Conservation (phyloP, 148 eudicot genomes). For the Mesembryanthemum crystallinum region DNA sequence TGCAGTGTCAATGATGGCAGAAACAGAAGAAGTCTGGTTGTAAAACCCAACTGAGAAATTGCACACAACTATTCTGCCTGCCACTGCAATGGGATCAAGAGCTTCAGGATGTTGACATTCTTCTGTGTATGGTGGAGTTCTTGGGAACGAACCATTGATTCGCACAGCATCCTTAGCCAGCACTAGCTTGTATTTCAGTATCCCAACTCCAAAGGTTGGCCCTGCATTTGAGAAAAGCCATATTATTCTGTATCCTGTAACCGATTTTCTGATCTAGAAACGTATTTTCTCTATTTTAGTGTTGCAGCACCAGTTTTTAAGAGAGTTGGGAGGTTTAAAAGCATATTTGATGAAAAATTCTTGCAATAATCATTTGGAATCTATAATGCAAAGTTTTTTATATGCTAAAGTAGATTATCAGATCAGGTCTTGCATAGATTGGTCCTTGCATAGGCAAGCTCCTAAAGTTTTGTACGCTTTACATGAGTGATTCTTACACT, state of each 20-base stretch:
- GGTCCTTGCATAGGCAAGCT: too few relatives aligned
- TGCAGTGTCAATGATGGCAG: slow-evolving; percentile 63
- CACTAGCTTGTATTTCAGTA: slow-evolving; percentile 64
- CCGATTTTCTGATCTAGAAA: too few relatives aligned
- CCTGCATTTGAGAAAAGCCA: slow-evolving; percentile 33
- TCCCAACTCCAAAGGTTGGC: slow-evolving; percentile 55
- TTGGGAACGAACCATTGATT: slow-evolving; percentile 57
- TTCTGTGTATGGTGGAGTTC: slow-evolving; percentile 55
- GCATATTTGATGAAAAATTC: too few relatives aligned
- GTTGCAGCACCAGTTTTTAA: too few relatives aligned
- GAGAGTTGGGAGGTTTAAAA: too few relatives aligned
- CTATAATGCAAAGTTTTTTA: not conserved
- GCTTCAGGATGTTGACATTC: slow-evolving; percentile 91
- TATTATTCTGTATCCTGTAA: not conserved
- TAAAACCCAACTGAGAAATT: slow-evolving; percentile 76
- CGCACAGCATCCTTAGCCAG: slow-evolving; percentile 75
- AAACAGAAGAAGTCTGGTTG: slow-evolving; percentile 67
- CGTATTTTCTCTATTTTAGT: too few relatives aligned
- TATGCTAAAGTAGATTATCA: too few relatives aligned
- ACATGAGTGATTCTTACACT: too few relatives aligned
- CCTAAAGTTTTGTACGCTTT: not conserved
- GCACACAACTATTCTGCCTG: slow-evolving; percentile 77
- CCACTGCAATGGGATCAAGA: slow-evolving; percentile 52
- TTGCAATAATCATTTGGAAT: too few relatives aligned
- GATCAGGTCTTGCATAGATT: too few relatives aligned